Evolutionary conservation across 2,329 filamentous ascomycete genomes (phyloP), one percentile per base, ranked within the genome.

Genomic region (Aspergillus sclerotialis): DNA sequence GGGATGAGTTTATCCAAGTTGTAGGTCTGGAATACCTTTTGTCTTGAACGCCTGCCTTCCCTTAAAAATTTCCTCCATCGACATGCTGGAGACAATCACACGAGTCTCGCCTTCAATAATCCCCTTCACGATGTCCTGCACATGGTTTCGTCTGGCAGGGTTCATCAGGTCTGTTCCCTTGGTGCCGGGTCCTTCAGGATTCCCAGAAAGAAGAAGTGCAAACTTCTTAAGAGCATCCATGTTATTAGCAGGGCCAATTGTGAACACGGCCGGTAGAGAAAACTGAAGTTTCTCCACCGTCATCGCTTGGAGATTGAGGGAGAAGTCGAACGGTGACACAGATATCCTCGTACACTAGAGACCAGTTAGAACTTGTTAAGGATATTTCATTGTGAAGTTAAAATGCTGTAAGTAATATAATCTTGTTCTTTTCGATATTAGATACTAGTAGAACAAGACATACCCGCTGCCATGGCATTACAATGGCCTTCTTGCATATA

Each of bases 71-170:
- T 92, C 85, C 56, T 90, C 85, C 83, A 92, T 90, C n/a, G 84
- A 89, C 84, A 93, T 90, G 48, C 78, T 81, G 1, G 80, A 85
- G 27, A 93, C 84, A 34, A 93, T 78, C 5, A 86, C 82, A 38
- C 87, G 76, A 1, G 84, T 89, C 60, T 93, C 87, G 42, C 87
- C 87, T 59, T 93, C 85, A 48, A 93, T 92, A 58, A 93, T 88
- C 40, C 85, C 86, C 60, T 87, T 90, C 60, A 93, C 82, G 42
- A 93, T 93, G 47, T 84, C 84, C 52, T 84, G 82, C 11, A 92
- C 79, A 62, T 90, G 84, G 35, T 74, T 69, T n/a, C 69, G 61
- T 14, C 68, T 69, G 44, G 60, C 65, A 11, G 64, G 61, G 23
- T 60, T 64, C 10, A 64, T 57, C 18, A 57, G 45, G 24, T 55